Evolutionary conservation across 176 grass and related monocot species (phyloP), one percentile per base, ranked within the genome.

Genomic region (Oryza glumipatula): DNA sequence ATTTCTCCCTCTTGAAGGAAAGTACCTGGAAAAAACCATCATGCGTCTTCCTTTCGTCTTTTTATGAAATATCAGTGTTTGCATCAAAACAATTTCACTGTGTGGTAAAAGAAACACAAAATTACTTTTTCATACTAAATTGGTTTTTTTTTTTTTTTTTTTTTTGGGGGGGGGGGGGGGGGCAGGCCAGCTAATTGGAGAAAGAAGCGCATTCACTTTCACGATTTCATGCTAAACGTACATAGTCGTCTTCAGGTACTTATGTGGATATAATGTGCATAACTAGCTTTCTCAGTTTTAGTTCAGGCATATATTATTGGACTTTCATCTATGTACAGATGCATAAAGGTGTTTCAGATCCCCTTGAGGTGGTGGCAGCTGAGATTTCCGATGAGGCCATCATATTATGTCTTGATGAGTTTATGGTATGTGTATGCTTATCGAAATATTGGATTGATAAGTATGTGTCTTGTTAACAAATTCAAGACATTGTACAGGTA

Each of bases 321-420:
- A 2, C 65, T n/a, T 44, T 14, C 11, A 52, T 89, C 22, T 86
- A 14, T 65, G 26, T 68, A 73, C 78, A 98, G 96, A 98, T 92
- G 96, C 96, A 98, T 89, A 98, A 92, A 94, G 96, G 96, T 70
- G 91, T 95, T 80, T 82, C 89, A 83, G 96, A 98, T 88, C 96
- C 96, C 30, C 96, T 98, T 87, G 96, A 98, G 70, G 88, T 98
- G 21, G 91, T 98, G 78, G 96, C 96, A 73, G 87, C 89, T 81
- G 96, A 98, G 89, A 94, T 98, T 90, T 95, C 96, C 22, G 93
- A 98, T 82, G 96, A 94, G 28, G 89, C 96, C 65, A 89, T 94
- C 82, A 83, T 98, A 84, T 87, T 98, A 75, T 98, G 96, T 80
- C 80, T 98, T 82, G 95, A 98, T 90, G 95, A 97, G 80, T 97